These are phyloP conservation scores for Metarhizium guizhouense DNA, from an alignment of 2,329 filamentous ascomycete genomes.

Conservation along the genomic window DNA sequence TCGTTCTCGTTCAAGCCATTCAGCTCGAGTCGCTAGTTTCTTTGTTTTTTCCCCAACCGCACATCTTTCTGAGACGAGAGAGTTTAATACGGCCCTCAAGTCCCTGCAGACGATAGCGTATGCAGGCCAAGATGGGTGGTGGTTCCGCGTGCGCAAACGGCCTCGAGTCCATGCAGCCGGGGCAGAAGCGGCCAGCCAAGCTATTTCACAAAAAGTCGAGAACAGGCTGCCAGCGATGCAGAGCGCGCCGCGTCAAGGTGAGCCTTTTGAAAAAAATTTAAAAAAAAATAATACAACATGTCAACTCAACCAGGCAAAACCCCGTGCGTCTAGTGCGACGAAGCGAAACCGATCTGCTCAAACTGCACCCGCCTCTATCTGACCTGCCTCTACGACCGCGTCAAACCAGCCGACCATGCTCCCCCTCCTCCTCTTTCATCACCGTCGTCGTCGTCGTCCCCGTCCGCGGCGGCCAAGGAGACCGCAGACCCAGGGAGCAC, in stretches of 20 bases:
- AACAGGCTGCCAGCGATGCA: conserved; percentile 14
- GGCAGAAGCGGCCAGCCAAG: conserved; percentile 10
- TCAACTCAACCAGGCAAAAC: too few relatives aligned
- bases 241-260: conserved; percentile 15
- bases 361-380: conserved; percentile 12
- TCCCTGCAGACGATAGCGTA: too few relatives aligned
- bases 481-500: neutral
- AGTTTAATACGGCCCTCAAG: too few relatives aligned
- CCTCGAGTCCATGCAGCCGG: conserved; percentile 1
- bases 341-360: conserved; percentile 13
- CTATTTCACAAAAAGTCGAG: conserved; percentile 17
- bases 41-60: too few relatives aligned
- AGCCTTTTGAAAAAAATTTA: neutral
- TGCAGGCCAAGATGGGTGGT: too few relatives aligned
- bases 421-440: neutral
- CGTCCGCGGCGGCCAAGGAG: neutral
- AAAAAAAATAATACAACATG: too few relatives aligned
- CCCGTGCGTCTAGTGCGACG: conserved; percentile 10
- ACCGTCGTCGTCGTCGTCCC: neutral
- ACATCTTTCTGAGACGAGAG: too few relatives aligned
- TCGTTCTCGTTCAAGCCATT: too few relatives aligned
- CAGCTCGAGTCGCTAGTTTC: too few relatives aligned
- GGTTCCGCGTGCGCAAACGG: neutral
- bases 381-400: conserved; percentile 11
- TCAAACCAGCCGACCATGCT: neutral